These are phyloP conservation scores for Nakaseomyces delphensis DNA, from an alignment of 1,139 yeast genomes.

Conservation along the genomic window DNA sequence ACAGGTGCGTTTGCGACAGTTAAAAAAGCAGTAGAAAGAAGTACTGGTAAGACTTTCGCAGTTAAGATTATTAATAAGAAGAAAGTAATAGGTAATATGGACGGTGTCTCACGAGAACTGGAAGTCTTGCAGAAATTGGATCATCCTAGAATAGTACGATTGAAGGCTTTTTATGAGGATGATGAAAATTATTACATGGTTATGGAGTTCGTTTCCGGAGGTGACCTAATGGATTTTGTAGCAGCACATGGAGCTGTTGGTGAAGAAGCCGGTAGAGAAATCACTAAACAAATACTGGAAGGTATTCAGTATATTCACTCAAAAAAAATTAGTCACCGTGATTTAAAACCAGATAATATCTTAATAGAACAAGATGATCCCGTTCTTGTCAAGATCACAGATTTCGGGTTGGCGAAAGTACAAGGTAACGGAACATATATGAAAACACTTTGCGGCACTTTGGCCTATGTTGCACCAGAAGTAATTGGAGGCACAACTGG, in stretches of 20 bases:
- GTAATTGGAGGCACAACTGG: constrained; percentile 62
- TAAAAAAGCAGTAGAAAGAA: constrained; percentile 76
- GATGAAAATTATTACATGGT: constrained; percentile 70
- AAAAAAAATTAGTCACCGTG: constrained; percentile 86
- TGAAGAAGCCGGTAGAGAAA: constrained; percentile 81
- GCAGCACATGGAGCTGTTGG: constrained; percentile 87
- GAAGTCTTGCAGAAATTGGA: constrained; percentile 66
- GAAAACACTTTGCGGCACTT: constrained; percentile 85
- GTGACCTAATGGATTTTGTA: constrained; percentile 94
- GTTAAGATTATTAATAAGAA: constrained; percentile 81
- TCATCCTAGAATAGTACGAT: constrained; percentile 76
- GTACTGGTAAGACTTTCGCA: constrained; percentile 78
- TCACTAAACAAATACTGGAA: constrained; percentile 70
- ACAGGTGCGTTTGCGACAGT: constrained; percentile 98
- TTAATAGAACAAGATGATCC: constrained; percentile 88
- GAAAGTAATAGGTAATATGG: constrained; percentile 70
- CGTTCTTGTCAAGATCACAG: constrained; percentile 80
- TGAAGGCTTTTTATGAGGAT: constrained; percentile 82
- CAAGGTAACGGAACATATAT: constrained; percentile 68
- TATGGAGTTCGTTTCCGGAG: constrained; percentile 94
- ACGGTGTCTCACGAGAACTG: constrained; percentile 79
- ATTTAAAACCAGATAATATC: constrained; percentile 86
- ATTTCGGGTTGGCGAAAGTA: constrained; percentile 82
- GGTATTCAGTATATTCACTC: constrained; percentile 85
- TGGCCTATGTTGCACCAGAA: constrained; percentile 92